These are phyloP conservation scores for Nannizziopsis barbatae DNA, from an alignment of 2,329 filamentous ascomycete genomes.

Conservation along the genomic window DNA sequence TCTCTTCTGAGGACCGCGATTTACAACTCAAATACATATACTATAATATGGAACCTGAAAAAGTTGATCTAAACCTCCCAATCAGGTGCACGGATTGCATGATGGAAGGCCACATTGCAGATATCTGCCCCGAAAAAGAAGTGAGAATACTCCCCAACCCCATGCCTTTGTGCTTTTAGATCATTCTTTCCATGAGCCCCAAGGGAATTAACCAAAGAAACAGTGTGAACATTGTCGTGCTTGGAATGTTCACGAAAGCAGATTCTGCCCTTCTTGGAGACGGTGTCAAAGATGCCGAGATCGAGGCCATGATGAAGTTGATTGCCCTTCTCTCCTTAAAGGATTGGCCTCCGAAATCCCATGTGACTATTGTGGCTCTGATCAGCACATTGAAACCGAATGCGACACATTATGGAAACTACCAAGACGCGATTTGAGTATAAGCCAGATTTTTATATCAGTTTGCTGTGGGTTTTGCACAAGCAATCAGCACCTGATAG, in stretches of 20 bases:
- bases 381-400: constrained; percentile 47
- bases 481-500: constrained; percentile 34
- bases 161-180: no score
- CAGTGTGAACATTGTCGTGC: constrained; percentile 36
- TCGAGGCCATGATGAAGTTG: constrained; percentile 44
- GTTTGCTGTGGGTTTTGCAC: constrained; percentile 37
- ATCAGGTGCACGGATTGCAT: constrained; percentile 35
- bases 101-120: constrained; percentile 33
- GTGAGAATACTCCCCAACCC: constrained; percentile 20
- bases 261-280: constrained; percentile 31
- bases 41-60: constrained; percentile 29
- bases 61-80: constrained; percentile 33
- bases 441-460: constrained; percentile 29
- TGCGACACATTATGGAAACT: constrained; percentile 51
- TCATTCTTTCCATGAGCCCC: no score
- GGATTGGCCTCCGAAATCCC: constrained; percentile 42
- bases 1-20: constrained; percentile 31
- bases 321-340: constrained; percentile 50
- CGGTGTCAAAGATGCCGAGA: constrained; percentile 49
- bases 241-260: constrained; percentile 32
- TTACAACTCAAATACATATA: constrained; percentile 31
- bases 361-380: constrained; percentile 50
- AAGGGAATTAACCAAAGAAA: constrained; percentile 6
- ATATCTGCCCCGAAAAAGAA: constrained; percentile 35
- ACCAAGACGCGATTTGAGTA: constrained; percentile 20